phyloP scores from a whole-genome alignment of 768 basidiomycete genomes.

The Auriscalpium microsporum region DNA sequence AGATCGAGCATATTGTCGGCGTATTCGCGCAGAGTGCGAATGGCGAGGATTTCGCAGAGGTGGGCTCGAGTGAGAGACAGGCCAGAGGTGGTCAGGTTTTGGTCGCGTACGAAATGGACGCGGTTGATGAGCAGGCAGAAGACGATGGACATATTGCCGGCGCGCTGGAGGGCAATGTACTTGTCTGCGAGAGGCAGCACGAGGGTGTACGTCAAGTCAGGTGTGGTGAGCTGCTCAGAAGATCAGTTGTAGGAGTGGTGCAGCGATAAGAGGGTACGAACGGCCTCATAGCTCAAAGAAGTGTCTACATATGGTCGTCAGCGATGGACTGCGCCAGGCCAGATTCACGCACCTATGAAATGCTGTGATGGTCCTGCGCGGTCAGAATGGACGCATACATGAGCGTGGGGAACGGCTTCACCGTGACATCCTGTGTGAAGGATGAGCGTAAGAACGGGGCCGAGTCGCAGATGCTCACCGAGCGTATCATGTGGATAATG shows the following conservation, averaged over 20 bases:
- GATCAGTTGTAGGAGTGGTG: neutral
- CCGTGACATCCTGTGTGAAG: constrained; percentile 9
- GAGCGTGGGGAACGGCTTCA: neutral
- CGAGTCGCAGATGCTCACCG: constrained; percentile 31
- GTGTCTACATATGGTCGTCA: constrained; percentile 46
- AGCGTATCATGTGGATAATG: constrained; percentile 69
- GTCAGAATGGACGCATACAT: neutral
- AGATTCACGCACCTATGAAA: constrained; percentile 50
- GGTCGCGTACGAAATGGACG: constrained; percentile 75
- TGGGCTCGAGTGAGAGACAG: constrained; percentile 69
- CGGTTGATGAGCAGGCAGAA: constrained; percentile 88
- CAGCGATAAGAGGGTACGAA: constrained; percentile 26
- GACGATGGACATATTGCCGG: constrained; percentile 74
- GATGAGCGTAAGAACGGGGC: constrained; percentile 15
- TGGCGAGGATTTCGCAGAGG: constrained; percentile 88
- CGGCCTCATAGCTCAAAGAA: constrained; percentile 73
- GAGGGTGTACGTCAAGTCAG: constrained; percentile 87
- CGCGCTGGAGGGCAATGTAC: constrained; percentile 62
- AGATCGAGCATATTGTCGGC: constrained; percentile 62
- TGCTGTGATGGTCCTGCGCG: constrained; percentile 31
- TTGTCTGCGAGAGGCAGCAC: constrained; percentile 83
- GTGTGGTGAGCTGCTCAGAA: constrained; percentile 54
- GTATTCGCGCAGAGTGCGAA: constrained; percentile 64
- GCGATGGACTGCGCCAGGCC: neutral
- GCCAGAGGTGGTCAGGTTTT: constrained; percentile 57